Evolutionary conservation across 179 eudicot genomes (phyloP).

Genomic region (Actinidia arguta): DNA sequence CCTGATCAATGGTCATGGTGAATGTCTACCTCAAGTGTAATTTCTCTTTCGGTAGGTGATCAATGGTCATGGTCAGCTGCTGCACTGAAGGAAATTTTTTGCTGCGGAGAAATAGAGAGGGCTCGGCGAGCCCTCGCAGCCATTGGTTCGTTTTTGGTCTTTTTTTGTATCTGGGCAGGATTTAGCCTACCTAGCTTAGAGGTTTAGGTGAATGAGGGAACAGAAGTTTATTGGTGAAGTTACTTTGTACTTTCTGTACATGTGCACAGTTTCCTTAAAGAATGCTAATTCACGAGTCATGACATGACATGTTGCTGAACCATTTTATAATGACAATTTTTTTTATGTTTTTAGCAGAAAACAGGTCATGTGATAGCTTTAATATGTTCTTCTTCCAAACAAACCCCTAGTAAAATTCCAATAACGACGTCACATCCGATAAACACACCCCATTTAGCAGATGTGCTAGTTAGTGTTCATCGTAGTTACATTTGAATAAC

Average conservation of each 20-base stretch:
- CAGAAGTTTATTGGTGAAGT: not conserved
- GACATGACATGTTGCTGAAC: not conserved
- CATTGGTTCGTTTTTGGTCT: not conserved
- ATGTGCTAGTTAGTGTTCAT: too few species aligned
- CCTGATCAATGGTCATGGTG: conserved; percentile 94
- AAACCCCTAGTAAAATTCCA: too few species aligned
- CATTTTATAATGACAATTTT: not conserved
- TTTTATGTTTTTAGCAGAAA: not conserved
- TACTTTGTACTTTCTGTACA: not conserved
- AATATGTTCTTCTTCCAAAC: not conserved
- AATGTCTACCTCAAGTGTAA: conserved; percentile 28
- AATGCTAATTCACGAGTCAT: not conserved
- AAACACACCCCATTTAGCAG: too few species aligned
- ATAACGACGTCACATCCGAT: too few species aligned
- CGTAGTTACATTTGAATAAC: too few species aligned
- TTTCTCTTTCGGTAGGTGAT: not conserved
- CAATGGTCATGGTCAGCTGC: too few species aligned
- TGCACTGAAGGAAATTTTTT: not conserved
- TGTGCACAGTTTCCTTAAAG: not conserved
- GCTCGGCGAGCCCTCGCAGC: not conserved
- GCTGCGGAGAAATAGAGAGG: not conserved
- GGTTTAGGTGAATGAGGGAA: not conserved
- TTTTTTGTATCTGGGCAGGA: not conserved
- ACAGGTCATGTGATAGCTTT: not conserved
- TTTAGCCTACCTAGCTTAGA: not conserved